A percentile compares a stretch with the other conserved stretches of the same genome.
These are phyloP conservation scores for Cladosporium phlei DNA, from an alignment of 2,329 filamentous ascomycete species.

Conservation along the genomic window DNA sequence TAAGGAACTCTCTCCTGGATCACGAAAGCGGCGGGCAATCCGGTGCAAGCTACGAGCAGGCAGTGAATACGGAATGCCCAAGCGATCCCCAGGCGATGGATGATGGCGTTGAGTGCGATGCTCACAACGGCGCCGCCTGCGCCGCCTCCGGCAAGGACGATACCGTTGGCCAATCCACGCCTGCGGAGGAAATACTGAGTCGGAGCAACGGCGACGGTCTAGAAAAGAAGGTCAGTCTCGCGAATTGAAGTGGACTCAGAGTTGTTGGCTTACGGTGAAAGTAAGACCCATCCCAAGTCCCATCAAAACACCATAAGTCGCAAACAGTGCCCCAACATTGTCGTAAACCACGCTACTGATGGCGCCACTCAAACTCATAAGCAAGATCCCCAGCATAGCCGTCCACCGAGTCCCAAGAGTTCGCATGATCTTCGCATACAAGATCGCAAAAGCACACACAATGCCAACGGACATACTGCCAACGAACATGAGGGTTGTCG, in stretches of 20 bases:
- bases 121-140: constrained; percentile 51
- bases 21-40: constrained; percentile 52
- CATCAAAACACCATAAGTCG: constrained; percentile 44
- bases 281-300: constrained; percentile 37
- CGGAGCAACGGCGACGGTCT: constrained; percentile 38
- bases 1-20: constrained; percentile 46
- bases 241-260: background rate
- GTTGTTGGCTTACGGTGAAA: background rate
- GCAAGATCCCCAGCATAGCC: constrained; percentile 46
- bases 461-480: constrained; percentile 50
- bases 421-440: constrained; percentile 50
- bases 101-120: constrained; percentile 22
- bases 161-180: constrained; percentile 43
- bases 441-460: constrained; percentile 49
- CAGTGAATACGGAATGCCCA: constrained; percentile 54
- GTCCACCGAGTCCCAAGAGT: constrained; percentile 46
- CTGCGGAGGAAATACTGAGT: constrained; percentile 46
- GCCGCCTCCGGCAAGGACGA: constrained; percentile 48
- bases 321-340: constrained; percentile 46
- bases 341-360: constrained; percentile 44
- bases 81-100: constrained; percentile 41
- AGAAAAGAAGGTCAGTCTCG: background rate
- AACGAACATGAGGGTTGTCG: constrained; percentile 55
- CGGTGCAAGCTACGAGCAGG: constrained; percentile 49
- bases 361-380: constrained; percentile 49